Percentiles rank a stretch among this genome's conserved stretches.
Conservation (phyloP, 192 early-diverging fungal species). For the Backusella liffmaniae region DNA sequence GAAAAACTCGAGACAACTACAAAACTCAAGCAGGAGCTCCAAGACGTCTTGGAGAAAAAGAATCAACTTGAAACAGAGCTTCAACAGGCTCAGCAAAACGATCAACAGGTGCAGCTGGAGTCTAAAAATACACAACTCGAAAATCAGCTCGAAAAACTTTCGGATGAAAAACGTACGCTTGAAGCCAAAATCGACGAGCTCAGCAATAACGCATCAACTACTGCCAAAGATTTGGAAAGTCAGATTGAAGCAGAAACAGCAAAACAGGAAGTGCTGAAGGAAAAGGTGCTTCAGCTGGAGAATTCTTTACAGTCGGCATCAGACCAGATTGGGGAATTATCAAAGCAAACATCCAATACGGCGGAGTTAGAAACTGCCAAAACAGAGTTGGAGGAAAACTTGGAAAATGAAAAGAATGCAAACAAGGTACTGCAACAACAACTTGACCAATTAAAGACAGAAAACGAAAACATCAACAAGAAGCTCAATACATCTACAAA, state of each 20-base stretch:
- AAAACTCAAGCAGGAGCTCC: neutral
- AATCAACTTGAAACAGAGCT: neutral
- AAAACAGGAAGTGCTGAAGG: neutral
- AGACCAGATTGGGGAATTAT: neutral
- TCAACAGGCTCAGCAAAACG: neutral
- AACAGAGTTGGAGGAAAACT: neutral
- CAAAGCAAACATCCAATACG: neutral
- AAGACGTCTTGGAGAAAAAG: neutral
- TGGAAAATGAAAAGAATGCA: neutral
- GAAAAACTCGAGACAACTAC: slow-evolving; percentile 9
- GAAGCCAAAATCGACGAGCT: neutral
- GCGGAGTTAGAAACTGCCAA: neutral
- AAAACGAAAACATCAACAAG: neutral
- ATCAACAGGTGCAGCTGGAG: neutral
- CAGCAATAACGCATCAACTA: neutral
- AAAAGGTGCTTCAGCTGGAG: neutral
- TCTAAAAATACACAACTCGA: neutral
- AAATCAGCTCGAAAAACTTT: neutral
- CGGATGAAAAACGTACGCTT: neutral
- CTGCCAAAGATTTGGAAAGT: neutral
- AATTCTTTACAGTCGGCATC: neutral
- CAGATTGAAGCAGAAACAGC: neutral
- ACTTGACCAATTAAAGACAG: neutral
- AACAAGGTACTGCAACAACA: neutral
- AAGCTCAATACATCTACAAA: neutral